Base-by-base conservation (phyloP, 2,329 filamentous ascomycete genomes). In the Capronia coronata region DNA sequence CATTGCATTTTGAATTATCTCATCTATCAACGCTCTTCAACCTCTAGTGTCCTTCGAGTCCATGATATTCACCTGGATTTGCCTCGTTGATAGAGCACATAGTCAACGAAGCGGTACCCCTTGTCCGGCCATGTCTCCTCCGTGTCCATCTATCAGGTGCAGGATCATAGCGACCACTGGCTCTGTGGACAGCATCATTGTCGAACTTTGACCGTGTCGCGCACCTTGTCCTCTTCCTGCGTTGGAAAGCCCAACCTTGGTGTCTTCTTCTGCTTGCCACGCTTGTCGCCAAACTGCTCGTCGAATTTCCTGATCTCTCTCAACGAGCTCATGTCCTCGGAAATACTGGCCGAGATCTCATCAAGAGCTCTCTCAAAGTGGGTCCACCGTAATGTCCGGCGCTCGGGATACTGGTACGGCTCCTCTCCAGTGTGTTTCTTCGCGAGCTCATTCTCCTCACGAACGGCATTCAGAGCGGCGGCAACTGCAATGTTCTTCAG, bases 241-340 rank as follows among this genome's bases (percentile, higher is more conserved):
- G 66, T 65, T 41, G 63, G 65, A 59, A 79, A 79, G 2, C 77
- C 77, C 65, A 73, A 76, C 1, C 70, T 69, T 8, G 65, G 59
- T 21, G 67, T 80, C 67, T 78, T 82, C 64, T 78, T 80, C 63
- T 79, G 77, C 59, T 79, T 78, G 1, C 77, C 79, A 62, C 80
- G 84, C 29, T 84, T 78, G 64, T 95, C 89, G 21, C 93, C 91
- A 65, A 90, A 98, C 66, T 91, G 86, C 69, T 95, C 87, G 64
- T 98, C 93, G 63, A 97, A 98, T 69, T 94, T 94, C 61, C 87
- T 79, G 61, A 98, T 95, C 10, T 87, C 86, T 57, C 81, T 80
- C 55, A 98, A 72, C 25, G 82, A 87, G 42, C 80, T 76, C 91
- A 96, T 97, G 63, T 98, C 90, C 67, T 96, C 91, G 61, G 82